These are phyloP conservation scores for Echria macrotheca DNA, from an alignment of 495 filamentous ascomycete genomes.

Conservation along the genomic window DNA sequence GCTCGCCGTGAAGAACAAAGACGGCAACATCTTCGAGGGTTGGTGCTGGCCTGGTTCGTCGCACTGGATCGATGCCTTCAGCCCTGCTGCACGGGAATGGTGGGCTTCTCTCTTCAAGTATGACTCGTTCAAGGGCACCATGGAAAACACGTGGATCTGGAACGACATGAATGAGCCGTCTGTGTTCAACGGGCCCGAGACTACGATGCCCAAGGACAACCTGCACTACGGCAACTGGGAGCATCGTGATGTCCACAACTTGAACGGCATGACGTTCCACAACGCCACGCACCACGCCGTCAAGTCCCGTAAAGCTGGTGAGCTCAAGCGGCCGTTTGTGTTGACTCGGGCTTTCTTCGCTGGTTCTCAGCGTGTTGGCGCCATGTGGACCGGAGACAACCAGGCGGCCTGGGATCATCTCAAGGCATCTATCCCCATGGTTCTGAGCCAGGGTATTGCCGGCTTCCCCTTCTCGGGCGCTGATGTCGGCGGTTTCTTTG, in stretches of 20 bases:
- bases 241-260: slow-evolving; percentile 91
- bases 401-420: slow-evolving; percentile 91
- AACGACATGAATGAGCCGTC: slow-evolving; percentile 99
- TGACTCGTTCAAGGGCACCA: slow-evolving; percentile 74
- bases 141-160: slow-evolving; percentile 87
- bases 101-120: slow-evolving; percentile 86
- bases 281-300: slow-evolving; percentile 88
- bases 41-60: slow-evolving; percentile 97
- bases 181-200: slow-evolving; percentile 96
- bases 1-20: slow-evolving; percentile 81
- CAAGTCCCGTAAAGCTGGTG: slow-evolving; percentile 71
- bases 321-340: slow-evolving; percentile 74
- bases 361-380: slow-evolving; percentile 80
- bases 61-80: slow-evolving; percentile 94
- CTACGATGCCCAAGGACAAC: slow-evolving; percentile 97
- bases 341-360: slow-evolving; percentile 88
- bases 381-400: slow-evolving; percentile 99
- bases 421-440: slow-evolving; percentile 79
- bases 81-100: slow-evolving; percentile 78
- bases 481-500: slow-evolving; percentile 97
- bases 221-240: slow-evolving; percentile 90
- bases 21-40: slow-evolving; percentile 82
- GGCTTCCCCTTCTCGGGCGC: slow-evolving; percentile 94
- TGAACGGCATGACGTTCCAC: slow-evolving; percentile 88
- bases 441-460: slow-evolving; percentile 82